Base-by-base conservation (phyloP, 2,329 filamentous ascomycete species). In the Colletotrichum coccodes region DNA sequence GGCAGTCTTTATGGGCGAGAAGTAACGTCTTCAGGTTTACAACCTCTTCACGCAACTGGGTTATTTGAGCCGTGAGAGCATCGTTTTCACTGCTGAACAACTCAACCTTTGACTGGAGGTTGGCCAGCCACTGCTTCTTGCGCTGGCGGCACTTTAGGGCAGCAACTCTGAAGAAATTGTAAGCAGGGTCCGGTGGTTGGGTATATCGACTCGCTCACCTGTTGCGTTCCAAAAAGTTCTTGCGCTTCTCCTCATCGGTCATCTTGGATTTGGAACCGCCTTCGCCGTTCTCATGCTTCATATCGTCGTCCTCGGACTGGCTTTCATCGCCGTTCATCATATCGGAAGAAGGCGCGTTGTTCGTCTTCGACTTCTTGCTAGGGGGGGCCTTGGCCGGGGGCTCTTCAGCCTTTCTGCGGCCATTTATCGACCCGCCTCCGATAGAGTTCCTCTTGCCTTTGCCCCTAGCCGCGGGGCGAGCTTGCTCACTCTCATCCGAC, bases 101-200 rank as follows among this genome's bases (percentile, higher is more conserved):
- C 79, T 99, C 96, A 18, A 98, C 95, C 80, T 98, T 98, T 64
- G 90, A 89, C 79, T 99, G 96, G 1, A 99, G 87, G 74, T 97
- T 98, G 36, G 93, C 93, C 66, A 98, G 88, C 96, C 96, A 99
- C 79, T 98, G 96, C 87, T 99, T 99, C 87, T 99, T 99, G 23
- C 96, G 90, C 80, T 99, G 96, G 70, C 96, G 92, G 81, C 96
- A 99, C 78, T 99, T 99, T 68, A 99, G 86, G 3, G 96, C 96
- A 71, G 96, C 96, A 72, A 99, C 94, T 78, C 96, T 98, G 72
- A 26, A 28, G 56, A 14, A 12, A 46, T 36, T 28, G 68, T 79
- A 75, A 80, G 73, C 23, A 67, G 50, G 26, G 63, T 18, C 8
- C 4, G 3, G 23, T 28, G 32, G 56, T 5, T 46, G 54, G 21